phyloP scores from a whole-genome alignment of 2,329 filamentous ascomycete species.

The Sordariomycetes sp. region DNA sequence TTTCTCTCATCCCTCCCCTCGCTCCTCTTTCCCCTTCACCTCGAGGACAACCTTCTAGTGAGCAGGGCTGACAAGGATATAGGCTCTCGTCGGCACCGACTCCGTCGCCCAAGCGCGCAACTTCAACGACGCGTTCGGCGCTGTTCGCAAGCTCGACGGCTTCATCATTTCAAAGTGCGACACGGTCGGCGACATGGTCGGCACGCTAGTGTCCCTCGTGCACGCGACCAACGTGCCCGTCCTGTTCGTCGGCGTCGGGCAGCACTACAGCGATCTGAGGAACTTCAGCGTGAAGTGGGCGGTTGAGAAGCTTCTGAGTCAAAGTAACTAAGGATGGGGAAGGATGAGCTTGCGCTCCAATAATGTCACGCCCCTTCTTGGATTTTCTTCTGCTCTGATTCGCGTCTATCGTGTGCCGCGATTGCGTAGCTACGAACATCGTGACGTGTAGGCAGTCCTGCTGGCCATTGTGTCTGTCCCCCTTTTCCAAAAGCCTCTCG shows the following conservation, averaged over 20 bases:
- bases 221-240: slow-evolving; percentile 96
- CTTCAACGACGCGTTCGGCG: slow-evolving; percentile 89
- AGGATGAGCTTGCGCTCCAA: no score
- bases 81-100: slow-evolving; percentile 89
- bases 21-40: not conserved
- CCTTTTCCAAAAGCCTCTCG: no score
- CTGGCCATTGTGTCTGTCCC: no score
- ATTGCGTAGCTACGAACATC: no score
- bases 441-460: no score
- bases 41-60: not conserved
- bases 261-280: slow-evolving; percentile 59
- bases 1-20: not conserved
- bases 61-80: slow-evolving; percentile 3
- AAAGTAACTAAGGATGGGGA: no score
- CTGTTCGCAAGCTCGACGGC: slow-evolving; percentile 72
- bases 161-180: slow-evolving; percentile 99
- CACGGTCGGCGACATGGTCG: slow-evolving; percentile 98
- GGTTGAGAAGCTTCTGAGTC: slow-evolving; percentile 55
- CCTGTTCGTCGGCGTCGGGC: slow-evolving; percentile 73
- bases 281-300: slow-evolving; percentile 64
- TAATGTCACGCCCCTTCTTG: no score
- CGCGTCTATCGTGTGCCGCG: no score
- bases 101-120: slow-evolving; percentile 92
- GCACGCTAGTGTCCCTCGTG: slow-evolving; percentile 89
- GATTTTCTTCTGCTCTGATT: no score